Percentiles rank a stretch among this genome's conserved stretches.
Evolutionary conservation across 2,329 filamentous ascomycete species (phyloP).

Genomic region (Dothidotthia symphoricarpi): DNA sequence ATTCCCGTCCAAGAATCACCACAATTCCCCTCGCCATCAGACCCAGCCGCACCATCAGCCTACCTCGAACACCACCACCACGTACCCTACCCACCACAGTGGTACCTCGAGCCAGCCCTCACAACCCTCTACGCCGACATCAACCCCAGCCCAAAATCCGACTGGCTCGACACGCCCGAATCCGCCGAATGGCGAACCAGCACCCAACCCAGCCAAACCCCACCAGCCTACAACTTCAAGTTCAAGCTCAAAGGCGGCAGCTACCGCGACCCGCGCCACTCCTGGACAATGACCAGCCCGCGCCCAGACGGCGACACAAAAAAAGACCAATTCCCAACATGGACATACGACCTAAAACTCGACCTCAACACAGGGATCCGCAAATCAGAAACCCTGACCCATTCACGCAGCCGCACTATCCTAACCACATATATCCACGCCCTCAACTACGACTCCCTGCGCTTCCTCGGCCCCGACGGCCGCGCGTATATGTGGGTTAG

Average conservation of each 20-base stretch:
- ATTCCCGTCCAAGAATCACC: constrained; percentile 2
- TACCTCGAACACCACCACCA: constrained; percentile 32
- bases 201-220: constrained; percentile 16
- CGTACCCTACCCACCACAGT: constrained; percentile 35
- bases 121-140: constrained; percentile 24
- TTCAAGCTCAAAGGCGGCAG: constrained; percentile 27
- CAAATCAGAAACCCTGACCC: constrained; percentile 25
- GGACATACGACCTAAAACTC: constrained; percentile 31
- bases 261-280: constrained; percentile 25
- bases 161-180: constrained; percentile 29
- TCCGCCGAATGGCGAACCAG: constrained; percentile 22
- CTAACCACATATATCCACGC: constrained; percentile 34
- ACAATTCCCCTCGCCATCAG: constrained; percentile 3
- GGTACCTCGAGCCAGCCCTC: constrained; percentile 22
- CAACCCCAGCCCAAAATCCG: constrained; percentile 10
- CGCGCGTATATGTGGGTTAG: constrained; percentile 33
- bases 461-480: constrained; percentile 32
- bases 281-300: constrained; percentile 28
- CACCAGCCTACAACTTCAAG: constrained; percentile 20
- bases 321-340: constrained; percentile 7
- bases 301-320: constrained; percentile 4
- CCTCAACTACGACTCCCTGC: constrained; percentile 32
- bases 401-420: constrained; percentile 18
- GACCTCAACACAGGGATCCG: constrained; percentile 22
- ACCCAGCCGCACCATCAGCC: constrained; percentile 14